Conservation (phyloP, 2,329 filamentous ascomycete genomes). For the Colletotrichum limetticola region DNA sequence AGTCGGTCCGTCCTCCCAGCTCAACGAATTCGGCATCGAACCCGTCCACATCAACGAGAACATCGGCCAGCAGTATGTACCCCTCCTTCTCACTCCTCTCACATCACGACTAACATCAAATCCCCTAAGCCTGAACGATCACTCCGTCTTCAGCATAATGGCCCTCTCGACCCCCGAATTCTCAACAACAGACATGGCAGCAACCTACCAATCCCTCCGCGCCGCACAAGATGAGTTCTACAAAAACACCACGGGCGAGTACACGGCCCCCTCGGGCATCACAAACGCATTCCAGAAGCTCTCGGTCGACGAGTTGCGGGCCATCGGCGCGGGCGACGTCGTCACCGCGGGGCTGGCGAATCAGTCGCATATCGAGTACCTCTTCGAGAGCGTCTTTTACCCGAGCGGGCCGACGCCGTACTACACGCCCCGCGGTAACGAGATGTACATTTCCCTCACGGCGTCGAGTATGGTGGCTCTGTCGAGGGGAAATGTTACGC, state of each 20-base stretch:
- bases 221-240: conserved; percentile 39
- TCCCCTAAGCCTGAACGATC: conserved; percentile 39
- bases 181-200: conserved; percentile 39
- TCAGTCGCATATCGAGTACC: conserved; percentile 42
- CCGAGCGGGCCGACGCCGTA: conserved; percentile 41
- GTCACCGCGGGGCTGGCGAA: conserved; percentile 37
- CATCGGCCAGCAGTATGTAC: conserved; percentile 38
- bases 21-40: conserved; percentile 38
- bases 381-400: conserved; percentile 42
- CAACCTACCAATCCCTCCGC: conserved; percentile 35
- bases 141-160: conserved; percentile 43
- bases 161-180: conserved; percentile 38
- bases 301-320: conserved; percentile 33
- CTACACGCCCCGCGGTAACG: conserved; percentile 39
- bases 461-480: conserved; percentile 40
- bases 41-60: conserved; percentile 40
- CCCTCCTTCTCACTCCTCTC: neutral
- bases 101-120: neutral
- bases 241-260: conserved; percentile 37
- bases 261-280: conserved; percentile 40
- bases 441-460: conserved; percentile 41
- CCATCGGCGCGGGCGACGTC: conserved; percentile 38
- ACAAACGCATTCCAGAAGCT: conserved; percentile 41
- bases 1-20: conserved; percentile 34
- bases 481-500: conserved; percentile 38